Evolutionary conservation across 2,329 filamentous ascomycete species (phyloP).

Genomic region (Diplodia corticola): DNA sequence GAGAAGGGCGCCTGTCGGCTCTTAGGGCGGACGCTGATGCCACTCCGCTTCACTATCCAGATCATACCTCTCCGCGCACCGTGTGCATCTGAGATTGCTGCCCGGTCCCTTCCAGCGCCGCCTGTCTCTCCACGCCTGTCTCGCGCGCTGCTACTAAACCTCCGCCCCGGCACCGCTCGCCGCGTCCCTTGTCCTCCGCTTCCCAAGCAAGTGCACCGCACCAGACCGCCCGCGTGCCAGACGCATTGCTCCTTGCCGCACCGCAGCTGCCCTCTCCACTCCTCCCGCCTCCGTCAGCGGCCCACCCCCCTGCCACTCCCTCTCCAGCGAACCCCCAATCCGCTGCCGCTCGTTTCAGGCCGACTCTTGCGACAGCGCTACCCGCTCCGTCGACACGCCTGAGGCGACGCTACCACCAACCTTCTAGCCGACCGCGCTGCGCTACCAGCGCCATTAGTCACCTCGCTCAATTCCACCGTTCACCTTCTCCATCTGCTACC

Average conservation of each 20-base stretch:
- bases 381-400: slow-evolving; percentile 22
- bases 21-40: slow-evolving; percentile 20
- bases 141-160: slow-evolving; percentile 11
- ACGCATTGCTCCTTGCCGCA: slow-evolving; percentile 17
- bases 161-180: slow-evolving; percentile 17
- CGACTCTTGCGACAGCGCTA: slow-evolving; percentile 23
- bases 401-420: slow-evolving; percentile 21
- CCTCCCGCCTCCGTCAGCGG: slow-evolving; percentile 7
- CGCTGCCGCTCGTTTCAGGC: slow-evolving; percentile 23
- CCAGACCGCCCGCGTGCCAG: neutral
- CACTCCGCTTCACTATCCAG: slow-evolving; percentile 20
- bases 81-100: slow-evolving; percentile 21
- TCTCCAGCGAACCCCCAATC: slow-evolving; percentile 7
- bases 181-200: slow-evolving; percentile 17
- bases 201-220: neutral
- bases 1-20: slow-evolving; percentile 18
- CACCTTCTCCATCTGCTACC: slow-evolving; percentile 3
- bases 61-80: slow-evolving; percentile 18
- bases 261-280: slow-evolving; percentile 6
- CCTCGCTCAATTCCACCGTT: slow-evolving; percentile 3
- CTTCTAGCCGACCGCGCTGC: slow-evolving; percentile 24
- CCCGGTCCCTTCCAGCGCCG: slow-evolving; percentile 18
- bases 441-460: slow-evolving; percentile 8
- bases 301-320: slow-evolving; percentile 22
- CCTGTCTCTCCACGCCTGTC: slow-evolving; percentile 14